Conservation (phyloP, 2,329 filamentous ascomycete genomes). For the Pseudogymnoascus sp. region DNA sequence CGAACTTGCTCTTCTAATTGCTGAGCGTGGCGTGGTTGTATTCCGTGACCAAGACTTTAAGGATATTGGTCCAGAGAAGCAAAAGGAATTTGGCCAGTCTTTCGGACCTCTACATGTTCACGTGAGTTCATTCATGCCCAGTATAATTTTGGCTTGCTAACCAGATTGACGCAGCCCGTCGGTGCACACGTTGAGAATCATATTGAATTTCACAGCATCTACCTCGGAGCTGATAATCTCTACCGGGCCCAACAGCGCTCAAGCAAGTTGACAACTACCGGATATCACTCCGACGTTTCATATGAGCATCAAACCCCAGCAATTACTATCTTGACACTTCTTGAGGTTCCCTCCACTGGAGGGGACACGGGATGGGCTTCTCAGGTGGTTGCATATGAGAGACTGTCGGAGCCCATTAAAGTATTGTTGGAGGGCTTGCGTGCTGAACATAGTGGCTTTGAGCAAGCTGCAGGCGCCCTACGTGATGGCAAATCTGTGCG, state of each 20-base stretch:
- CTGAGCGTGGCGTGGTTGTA: constrained; percentile 42
- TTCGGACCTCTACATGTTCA: constrained; percentile 75
- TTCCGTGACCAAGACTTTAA: constrained; percentile 66
- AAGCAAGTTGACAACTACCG: constrained; percentile 54
- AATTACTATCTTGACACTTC: constrained; percentile 75
- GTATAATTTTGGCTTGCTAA: constrained; percentile 1
- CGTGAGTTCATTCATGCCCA: background rate
- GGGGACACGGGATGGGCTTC: constrained; percentile 78
- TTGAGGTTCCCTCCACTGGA: constrained; percentile 67
- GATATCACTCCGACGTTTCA: constrained; percentile 80
- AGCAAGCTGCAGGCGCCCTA: constrained; percentile 63
- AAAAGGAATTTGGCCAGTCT: constrained; percentile 59
- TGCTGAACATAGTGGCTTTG: constrained; percentile 69
- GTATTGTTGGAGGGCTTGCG: constrained; percentile 68
- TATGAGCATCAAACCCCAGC: constrained; percentile 81
- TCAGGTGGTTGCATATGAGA: constrained; percentile 66
- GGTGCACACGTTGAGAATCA: constrained; percentile 36
- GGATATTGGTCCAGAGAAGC: constrained; percentile 57
- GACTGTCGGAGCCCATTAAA: constrained; percentile 68
- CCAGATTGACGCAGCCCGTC: constrained; percentile 27
- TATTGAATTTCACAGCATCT: constrained; percentile 39
- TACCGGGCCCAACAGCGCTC: constrained; percentile 31
- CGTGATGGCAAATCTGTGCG: constrained; percentile 59
- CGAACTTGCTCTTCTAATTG: constrained; percentile 40
- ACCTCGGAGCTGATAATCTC: constrained; percentile 38